These are phyloP conservation scores for Selenicereus undatus DNA, from an alignment of 148 eudicot species.

Conservation along the genomic window DNA sequence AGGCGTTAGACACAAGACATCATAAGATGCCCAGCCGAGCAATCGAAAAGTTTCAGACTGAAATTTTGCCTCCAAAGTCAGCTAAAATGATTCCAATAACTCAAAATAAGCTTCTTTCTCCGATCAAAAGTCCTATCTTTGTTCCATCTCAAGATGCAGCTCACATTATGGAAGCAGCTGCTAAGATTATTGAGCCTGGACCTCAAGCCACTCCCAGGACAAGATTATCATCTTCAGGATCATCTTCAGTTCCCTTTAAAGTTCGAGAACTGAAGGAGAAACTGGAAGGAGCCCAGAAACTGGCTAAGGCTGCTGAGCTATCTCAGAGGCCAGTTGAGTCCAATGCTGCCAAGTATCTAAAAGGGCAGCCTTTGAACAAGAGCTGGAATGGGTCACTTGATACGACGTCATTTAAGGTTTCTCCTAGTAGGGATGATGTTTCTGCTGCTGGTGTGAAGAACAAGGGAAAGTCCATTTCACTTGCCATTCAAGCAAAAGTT, in stretches of 20 bases:
- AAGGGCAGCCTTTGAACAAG: conserved; percentile 56
- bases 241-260: conserved; percentile 66
- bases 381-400: conserved; percentile 61
- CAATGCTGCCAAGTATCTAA: conserved; percentile 50
- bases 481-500: conserved; percentile 91
- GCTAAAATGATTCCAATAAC: conserved; percentile 85
- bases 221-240: conserved; percentile 49
- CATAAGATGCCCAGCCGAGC: conserved; percentile 45
- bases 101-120: conserved; percentile 88
- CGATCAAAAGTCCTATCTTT: conserved; percentile 73
- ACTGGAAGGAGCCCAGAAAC: conserved; percentile 48
- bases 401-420: conserved; percentile 28
- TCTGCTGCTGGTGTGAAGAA: conserved; percentile 32
- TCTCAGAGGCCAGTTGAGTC: conserved; percentile 51
- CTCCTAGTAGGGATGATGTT: conserved; percentile 42
- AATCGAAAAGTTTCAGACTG: conserved; percentile 81
- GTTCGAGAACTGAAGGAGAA: conserved; percentile 69
- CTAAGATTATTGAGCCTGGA: conserved; percentile 69
- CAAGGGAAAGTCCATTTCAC: conserved; percentile 74
- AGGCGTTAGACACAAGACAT: conserved; percentile 37
- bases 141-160: conserved; percentile 64
- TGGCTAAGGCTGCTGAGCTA: conserved; percentile 35
- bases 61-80: conserved; percentile 76
- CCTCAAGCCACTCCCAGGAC: conserved; percentile 43
- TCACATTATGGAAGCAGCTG: conserved; percentile 94